Base-by-base conservation (phyloP, 208 protist species). In the Paratrypanosoma confusum region DNA sequence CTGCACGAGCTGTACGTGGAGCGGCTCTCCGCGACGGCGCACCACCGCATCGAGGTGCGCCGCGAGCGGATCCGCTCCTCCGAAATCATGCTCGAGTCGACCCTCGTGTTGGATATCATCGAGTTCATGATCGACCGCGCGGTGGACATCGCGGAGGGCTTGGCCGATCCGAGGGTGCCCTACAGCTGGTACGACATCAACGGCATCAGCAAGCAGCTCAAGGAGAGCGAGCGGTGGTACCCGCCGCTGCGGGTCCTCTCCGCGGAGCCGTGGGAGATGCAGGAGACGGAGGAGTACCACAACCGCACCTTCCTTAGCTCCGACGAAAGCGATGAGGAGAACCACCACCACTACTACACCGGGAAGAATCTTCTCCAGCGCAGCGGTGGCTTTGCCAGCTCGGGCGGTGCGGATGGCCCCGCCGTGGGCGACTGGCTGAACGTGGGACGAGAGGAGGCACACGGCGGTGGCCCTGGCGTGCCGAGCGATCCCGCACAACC, bases 161-260 rank as follows among this genome's bases (percentile, higher is more conserved):
- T 59, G 18, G 48, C 72, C 37, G 34, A 44, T 6, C 26, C 43
- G 3, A 41, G 36, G 5, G 32, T 58, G 3, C 39, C 41, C 35
- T 93, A 72, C 52, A 56, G 43, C 28, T 93, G 84, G 81, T 32
- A 65, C 38, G 77, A 89, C 53, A 71, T 93, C 28, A 77, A 93
- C 37, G 84, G 84, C 5, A 57, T 76, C 23, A 93, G 80, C 50
- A 39, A 40, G 33, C 44, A 53, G 3, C 48, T 90, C 25, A 69
- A 70, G 8, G 60, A 23, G 34, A 66, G 71, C 10, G 60, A 83
- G 10, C 48, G 81, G 48, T 58, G 75, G 46, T 84, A 60, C 51
- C 84, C 84, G 3, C 84, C 84, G 13, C 40, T 93, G 27, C 35
- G 83, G 40, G 62, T 58, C 13, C 20, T 49, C 27, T 37, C 47